Percentiles rank a stretch among this genome's conserved stretches.
Evolutionary conservation across 2,329 filamentous ascomycete genomes (phyloP).

Genomic region (Calonectria ilicicola): DNA sequence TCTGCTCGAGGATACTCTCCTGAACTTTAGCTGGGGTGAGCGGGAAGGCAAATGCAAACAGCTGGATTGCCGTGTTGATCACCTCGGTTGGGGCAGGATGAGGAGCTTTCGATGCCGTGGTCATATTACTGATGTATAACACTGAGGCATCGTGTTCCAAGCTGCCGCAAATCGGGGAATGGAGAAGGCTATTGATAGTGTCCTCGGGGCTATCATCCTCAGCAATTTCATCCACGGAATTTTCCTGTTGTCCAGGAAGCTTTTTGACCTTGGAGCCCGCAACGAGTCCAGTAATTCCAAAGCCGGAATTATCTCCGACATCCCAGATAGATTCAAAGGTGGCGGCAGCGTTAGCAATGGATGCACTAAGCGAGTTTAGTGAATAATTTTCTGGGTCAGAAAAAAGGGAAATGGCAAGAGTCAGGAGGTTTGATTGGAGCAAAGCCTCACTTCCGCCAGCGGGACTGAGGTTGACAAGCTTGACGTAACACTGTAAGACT

Average conservation of each 20-base stretch:
- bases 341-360: conserved; percentile 90
- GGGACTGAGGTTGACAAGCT: conserved; percentile 89
- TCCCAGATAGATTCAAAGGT: conserved; percentile 97
- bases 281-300: conserved; percentile 90
- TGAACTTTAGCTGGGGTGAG: conserved; percentile 92
- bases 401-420: conserved; percentile 90
- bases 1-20: conserved; percentile 94
- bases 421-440: conserved; percentile 90
- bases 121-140: conserved; percentile 71
- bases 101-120: conserved; percentile 62
- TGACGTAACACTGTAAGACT: conserved; percentile 94
- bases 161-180: conserved; percentile 83
- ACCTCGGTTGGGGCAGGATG: conserved; percentile 93
- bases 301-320: conserved; percentile 92
- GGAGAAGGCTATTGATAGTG: conserved; percentile 70
- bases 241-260: conserved; percentile 76
- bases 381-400: conserved; percentile 92
- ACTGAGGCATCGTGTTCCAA: conserved; percentile 90
- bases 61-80: conserved; percentile 91
- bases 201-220: conserved; percentile 72
- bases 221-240: conserved; percentile 55
- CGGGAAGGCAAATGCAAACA: conserved; percentile 92
- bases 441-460: conserved; percentile 86
- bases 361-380: conserved; percentile 86
- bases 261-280: conserved; percentile 79